phyloP scores from a whole-genome alignment of 2,329 filamentous ascomycete genomes.

The Hansfordia pulvinata region DNA sequence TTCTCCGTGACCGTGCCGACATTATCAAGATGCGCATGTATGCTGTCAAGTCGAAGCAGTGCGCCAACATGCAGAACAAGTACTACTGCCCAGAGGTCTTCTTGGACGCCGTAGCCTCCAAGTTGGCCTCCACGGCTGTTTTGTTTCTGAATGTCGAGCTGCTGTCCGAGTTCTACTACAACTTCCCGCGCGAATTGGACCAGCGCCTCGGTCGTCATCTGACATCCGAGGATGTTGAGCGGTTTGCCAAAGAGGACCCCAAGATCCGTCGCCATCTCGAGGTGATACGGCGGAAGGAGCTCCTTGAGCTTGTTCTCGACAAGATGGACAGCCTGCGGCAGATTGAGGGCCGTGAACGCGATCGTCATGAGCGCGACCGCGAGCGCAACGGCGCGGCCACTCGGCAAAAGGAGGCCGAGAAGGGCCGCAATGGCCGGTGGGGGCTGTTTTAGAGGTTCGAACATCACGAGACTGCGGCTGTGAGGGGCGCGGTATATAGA shows the following conservation, averaged over 20 bases:
- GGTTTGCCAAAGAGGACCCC: constrained; percentile 84
- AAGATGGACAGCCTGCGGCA: constrained; percentile 90
- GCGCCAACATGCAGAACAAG: constrained; percentile 71
- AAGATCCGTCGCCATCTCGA: constrained; percentile 83
- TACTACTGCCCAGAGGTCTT: constrained; percentile 96
- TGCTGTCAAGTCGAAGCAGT: constrained; percentile 85
- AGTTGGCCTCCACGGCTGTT: constrained; percentile 87
- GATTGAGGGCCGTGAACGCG: constrained; percentile 62
- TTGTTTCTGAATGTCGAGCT: constrained; percentile 96
- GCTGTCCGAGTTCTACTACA: constrained; percentile 93
- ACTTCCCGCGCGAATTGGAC: constrained; percentile 89
- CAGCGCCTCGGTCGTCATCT: constrained; percentile 71
- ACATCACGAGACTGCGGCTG: too few relatives aligned
- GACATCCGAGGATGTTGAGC: constrained; percentile 67
- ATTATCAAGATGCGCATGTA: constrained; percentile 82
- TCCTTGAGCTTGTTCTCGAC: constrained; percentile 81
- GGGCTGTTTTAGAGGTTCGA: constrained; percentile 37
- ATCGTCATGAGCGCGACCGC: constrained; percentile 25
- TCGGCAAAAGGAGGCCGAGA: constrained; percentile 11
- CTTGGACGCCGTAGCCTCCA: constrained; percentile 91
- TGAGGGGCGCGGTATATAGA: too few relatives aligned
- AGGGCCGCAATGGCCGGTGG: constrained; percentile 32
- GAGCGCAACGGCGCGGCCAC: constrained; percentile 13
- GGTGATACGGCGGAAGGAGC: constrained; percentile 80
- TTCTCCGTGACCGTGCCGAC: constrained; percentile 81